phyloP scores from a whole-genome alignment of 371 early-diverging fungal species.

The Lichtheimia hyalospora region DNA sequence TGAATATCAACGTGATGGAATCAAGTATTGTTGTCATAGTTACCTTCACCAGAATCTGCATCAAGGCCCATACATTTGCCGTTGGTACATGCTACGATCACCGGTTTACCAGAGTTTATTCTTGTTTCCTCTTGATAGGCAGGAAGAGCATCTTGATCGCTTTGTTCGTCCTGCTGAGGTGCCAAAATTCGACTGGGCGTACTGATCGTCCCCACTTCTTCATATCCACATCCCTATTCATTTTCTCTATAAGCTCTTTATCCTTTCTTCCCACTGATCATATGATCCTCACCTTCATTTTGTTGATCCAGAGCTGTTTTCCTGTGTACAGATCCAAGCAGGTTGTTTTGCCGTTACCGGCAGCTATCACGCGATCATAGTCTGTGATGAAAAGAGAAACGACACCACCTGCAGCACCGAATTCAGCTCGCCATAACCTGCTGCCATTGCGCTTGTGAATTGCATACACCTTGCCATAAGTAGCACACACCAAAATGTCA shows the following conservation, averaged over 20 bases:
- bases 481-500: constrained; percentile 32
- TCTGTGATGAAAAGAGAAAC: constrained; percentile 35
- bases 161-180: neutral
- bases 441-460: constrained; percentile 30
- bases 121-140: neutral
- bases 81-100: constrained; percentile 22
- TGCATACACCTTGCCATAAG: constrained; percentile 38
- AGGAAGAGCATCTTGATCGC: neutral
- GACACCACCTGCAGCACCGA: constrained; percentile 17
- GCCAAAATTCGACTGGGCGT: constrained; percentile 14
- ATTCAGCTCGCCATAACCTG: constrained; percentile 28
- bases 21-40: neutral
- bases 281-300: constrained; percentile 26
- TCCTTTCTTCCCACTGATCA: neutral
- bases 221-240: constrained; percentile 21
- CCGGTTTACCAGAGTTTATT: constrained; percentile 5
- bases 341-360: constrained; percentile 19
- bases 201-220: constrained; percentile 23
- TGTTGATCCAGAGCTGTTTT: constrained; percentile 27
- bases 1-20: neutral
- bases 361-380: constrained; percentile 20
- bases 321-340: constrained; percentile 25
- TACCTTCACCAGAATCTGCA: constrained; percentile 19
- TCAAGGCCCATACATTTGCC: constrained; percentile 35
- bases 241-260: neutral